Conservation (phyloP, 257 asterid species). For the Prunella vulgaris region DNA sequence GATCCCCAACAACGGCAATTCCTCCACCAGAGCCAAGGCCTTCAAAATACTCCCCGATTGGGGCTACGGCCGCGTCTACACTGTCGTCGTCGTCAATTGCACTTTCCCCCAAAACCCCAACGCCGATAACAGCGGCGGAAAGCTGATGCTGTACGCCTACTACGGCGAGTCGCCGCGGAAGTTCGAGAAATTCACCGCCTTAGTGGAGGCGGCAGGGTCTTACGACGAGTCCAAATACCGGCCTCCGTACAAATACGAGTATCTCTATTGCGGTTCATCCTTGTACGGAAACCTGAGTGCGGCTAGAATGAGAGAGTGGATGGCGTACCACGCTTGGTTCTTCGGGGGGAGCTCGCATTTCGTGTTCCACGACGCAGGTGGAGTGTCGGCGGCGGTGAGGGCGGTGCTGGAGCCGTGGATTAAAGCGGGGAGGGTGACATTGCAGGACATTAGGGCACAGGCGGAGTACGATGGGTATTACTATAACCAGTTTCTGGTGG, state of each 20-base stretch:
- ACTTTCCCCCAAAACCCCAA: slow-evolving; percentile 44
- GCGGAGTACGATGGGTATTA: slow-evolving; percentile 58
- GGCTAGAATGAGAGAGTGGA: slow-evolving; percentile 51
- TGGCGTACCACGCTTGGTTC: slow-evolving; percentile 67
- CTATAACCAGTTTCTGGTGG: slow-evolving; percentile 58
- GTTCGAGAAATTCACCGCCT: slow-evolving; percentile 42
- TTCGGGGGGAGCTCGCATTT: slow-evolving; percentile 49
- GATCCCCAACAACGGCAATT: slow-evolving; percentile 45
- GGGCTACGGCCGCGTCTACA: slow-evolving; percentile 83
- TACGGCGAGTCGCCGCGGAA: slow-evolving; percentile 39
- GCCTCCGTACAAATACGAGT: slow-evolving; percentile 46
- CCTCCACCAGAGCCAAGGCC: slow-evolving; percentile 40
- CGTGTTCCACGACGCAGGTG: slow-evolving; percentile 63
- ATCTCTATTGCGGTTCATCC: slow-evolving; percentile 55
- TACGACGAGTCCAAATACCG: slow-evolving; percentile 37
- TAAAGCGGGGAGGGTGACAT: slow-evolving; percentile 42
- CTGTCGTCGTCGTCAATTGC: slow-evolving; percentile 61
- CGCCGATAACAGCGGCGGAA: slow-evolving; percentile 48
- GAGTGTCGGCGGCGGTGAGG: slow-evolving; percentile 51
- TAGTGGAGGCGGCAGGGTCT: slow-evolving; percentile 44
- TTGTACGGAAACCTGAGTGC: slow-evolving; percentile 51
- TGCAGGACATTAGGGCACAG: slow-evolving; percentile 55
- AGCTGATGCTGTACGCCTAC: slow-evolving; percentile 45
- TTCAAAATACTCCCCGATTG: slow-evolving; percentile 61
- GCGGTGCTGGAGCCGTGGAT: slow-evolving; percentile 63